Conservation (phyloP, 2,329 filamentous ascomycete species). For the Gremmenia infestans region DNA sequence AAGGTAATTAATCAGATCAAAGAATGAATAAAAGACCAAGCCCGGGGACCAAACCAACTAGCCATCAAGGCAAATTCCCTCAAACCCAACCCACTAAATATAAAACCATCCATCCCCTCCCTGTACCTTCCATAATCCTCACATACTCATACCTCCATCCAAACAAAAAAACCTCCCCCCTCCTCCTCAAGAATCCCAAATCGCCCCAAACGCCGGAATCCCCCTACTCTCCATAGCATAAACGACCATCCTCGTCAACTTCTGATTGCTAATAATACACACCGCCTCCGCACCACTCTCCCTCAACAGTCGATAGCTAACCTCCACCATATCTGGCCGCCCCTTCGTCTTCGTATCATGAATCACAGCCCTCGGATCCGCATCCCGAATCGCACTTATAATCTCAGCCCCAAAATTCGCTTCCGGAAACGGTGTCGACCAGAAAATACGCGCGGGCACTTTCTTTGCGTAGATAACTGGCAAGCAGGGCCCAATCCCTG, state of each 20-base stretch:
- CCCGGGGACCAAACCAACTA: too few relatives aligned
- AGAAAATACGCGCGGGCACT: constrained; percentile 29
- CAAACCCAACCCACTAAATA: too few relatives aligned
- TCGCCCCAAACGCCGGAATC: constrained; percentile 34
- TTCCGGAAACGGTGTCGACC: constrained; percentile 33
- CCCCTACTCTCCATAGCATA: constrained; percentile 36
- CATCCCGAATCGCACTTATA: constrained; percentile 27
- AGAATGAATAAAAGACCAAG: too few relatives aligned
- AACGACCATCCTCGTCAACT: constrained; percentile 35
- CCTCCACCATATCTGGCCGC: constrained; percentile 32
- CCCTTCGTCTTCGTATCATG: constrained; percentile 33
- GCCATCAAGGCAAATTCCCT: too few relatives aligned
- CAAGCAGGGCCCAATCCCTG: constrained; percentile 66
- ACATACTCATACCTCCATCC: too few relatives aligned
- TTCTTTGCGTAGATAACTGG: constrained; percentile 26
- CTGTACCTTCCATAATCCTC: too few relatives aligned
- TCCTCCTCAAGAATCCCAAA: constrained; percentile 29
- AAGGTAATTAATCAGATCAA: too few relatives aligned
- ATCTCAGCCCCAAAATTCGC: constrained; percentile 34
- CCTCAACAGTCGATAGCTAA: constrained; percentile 26
- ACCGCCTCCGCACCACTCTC: constrained; percentile 35
- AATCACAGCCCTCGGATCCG: constrained; percentile 33
- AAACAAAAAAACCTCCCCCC: too few relatives aligned
- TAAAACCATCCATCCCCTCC: too few relatives aligned
- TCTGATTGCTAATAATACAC: constrained; percentile 35